phyloP scores from a whole-genome alignment of 345 rosid genomes.

The Camelina laxa region DNA sequence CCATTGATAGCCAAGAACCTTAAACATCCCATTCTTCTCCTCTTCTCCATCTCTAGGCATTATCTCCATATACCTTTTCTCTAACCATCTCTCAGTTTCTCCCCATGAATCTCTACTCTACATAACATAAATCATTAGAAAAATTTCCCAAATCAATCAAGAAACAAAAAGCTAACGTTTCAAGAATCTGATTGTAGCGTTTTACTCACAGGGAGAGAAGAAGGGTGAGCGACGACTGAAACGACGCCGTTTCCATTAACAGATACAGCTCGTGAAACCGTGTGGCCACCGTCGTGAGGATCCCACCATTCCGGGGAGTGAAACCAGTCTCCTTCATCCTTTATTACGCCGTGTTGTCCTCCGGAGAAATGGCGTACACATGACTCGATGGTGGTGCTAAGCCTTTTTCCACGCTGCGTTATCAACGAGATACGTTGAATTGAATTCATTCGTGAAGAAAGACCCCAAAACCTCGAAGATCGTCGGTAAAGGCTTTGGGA shows the following conservation, averaged over 20 bases:
- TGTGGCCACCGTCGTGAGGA: conserved; percentile 48
- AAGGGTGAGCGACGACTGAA: conserved; percentile 72
- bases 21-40: conserved; percentile 50
- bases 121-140: conserved; percentile 21
- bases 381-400: conserved; percentile 38
- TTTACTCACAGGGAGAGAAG: conserved; percentile 78
- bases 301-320: conserved; percentile 94
- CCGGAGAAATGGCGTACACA: conserved; percentile 53
- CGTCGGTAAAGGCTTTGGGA: conserved; percentile 12
- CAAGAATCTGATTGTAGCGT: neutral
- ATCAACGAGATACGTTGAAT: conserved; percentile 24
- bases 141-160: neutral
- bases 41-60: conserved; percentile 41
- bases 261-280: conserved; percentile 60
- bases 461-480: neutral
- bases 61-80: conserved; percentile 58
- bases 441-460: conserved; percentile 11
- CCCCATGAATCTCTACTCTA: conserved; percentile 69
- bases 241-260: conserved; percentile 77
- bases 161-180: neutral
- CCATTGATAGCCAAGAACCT: conserved; percentile 87
- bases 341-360: conserved; percentile 42
- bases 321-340: conserved; percentile 91
- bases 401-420: neutral
- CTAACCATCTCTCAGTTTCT: conserved; percentile 79